Evolutionary conservation across 108 stramenopile genomes (phyloP).

Genomic region (Cyclotella baltica): DNA sequence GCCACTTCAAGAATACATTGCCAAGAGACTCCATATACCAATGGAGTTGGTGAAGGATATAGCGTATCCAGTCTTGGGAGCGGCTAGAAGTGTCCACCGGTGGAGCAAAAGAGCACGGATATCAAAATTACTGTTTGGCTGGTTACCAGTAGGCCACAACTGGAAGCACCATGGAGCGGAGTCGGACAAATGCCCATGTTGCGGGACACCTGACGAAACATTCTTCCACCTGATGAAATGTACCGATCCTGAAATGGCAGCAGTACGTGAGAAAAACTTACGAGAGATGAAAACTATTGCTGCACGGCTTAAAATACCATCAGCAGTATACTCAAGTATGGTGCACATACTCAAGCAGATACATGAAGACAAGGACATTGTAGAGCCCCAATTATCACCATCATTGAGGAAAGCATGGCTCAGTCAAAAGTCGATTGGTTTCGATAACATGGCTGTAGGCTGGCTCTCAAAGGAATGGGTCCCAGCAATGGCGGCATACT

Average conservation of each 20-base stretch:
- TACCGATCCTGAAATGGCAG: neutral
- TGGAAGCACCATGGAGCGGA: neutral
- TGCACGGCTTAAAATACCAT: neutral
- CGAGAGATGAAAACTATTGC: neutral
- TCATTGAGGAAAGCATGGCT: neutral
- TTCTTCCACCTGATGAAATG: neutral
- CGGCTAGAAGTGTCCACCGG: neutral
- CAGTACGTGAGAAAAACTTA: neutral
- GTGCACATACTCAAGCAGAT: neutral
- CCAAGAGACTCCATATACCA: neutral
- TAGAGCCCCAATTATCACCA: neutral
- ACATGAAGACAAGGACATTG: neutral
- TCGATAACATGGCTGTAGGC: neutral
- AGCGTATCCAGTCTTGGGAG: neutral
- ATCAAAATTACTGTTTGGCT: slow-evolving; percentile 1
- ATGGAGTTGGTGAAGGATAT: neutral
- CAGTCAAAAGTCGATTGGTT: neutral
- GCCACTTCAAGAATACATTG: neutral
- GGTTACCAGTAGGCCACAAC: neutral
- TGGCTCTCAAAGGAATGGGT: neutral
- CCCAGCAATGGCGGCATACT: neutral
- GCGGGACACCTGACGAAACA: neutral
- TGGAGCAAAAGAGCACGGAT: neutral
- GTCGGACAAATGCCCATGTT: neutral
- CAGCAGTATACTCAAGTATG: neutral